Base-by-base conservation (phyloP, 768 basidiomycete genomes). In the Dictyophora rubrovolvata region DNA sequence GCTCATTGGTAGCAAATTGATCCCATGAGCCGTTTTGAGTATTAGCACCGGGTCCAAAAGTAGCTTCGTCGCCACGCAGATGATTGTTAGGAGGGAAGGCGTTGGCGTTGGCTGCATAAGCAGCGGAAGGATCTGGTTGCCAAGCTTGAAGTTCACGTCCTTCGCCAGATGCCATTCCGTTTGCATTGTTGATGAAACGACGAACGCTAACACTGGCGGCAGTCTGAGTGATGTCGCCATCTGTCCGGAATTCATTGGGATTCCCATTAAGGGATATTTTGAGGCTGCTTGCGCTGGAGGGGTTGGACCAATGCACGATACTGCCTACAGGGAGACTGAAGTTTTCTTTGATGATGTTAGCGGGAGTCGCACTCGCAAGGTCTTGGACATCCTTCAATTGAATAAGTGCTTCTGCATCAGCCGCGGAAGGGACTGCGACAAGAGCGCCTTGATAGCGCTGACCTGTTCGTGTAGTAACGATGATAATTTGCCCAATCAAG, bases 1-100 rank as follows among this genome's bases (percentile, higher is more conserved):
- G 79, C 72, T 98, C 95, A 71, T 98, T 99, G 47, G 77, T 90
- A 18, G 85, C 85, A 65, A 95, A 99, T 71, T 96, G 93, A 71
- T 99, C 93, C 91, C 94, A 93, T 1, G 76, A 67, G 28, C 72
- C 68, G 60, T 64, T 68, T 42, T 72, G 74, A 48, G 65, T 65
- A n/a, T 65, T 69, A 16, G 78, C 71, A 11, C 77, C 77, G 16
- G 78, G 67, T 4, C 83, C 86, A 64, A 90, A 91, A 0, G 87
- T 89, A 58, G 80, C 60, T 34, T 89, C 88, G 67, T 90, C 89
- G 47, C 75, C 76, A 53, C 69, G 69, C 34, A 68, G 62, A 17
- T 69, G 53, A 18, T 69, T 62, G 3, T 71, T 67, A 23, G 78
- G 72, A 1, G 68, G 52, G 37, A 61, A 49, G 48, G 65, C 61